Percentiles rank a stretch among this genome's conserved stretches.
phyloP scores from a whole-genome alignment of 176 grass and related monocot genomes.

The Oryza australiensis region DNA sequence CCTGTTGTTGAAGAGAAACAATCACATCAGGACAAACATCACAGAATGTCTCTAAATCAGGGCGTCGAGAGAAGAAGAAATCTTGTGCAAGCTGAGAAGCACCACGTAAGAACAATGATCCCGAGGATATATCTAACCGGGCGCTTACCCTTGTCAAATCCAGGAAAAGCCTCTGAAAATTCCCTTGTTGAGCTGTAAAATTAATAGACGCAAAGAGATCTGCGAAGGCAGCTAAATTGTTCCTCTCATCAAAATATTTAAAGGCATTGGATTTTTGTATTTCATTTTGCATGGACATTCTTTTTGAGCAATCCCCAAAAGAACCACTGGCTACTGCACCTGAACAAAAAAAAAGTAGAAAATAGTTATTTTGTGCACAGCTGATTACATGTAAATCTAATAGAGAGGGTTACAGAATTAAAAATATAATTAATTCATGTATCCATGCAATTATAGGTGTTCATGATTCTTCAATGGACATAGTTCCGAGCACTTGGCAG shows the following conservation, averaged over 20 bases:
- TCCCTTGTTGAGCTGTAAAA: conserved; percentile 80
- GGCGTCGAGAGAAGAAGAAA: conserved; percentile 65
- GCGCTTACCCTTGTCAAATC: conserved; percentile 74
- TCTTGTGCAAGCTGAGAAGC: conserved; percentile 63
- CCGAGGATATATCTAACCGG: conserved; percentile 70
- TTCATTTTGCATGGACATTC: conserved; percentile 32
- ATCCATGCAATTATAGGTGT: neutral
- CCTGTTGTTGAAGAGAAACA: conserved; percentile 91
- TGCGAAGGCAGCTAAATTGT: conserved; percentile 58
- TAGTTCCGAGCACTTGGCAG: neutral
- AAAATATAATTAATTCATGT: neutral
- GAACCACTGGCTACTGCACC: conserved; percentile 82
- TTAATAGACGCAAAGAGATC: conserved; percentile 86
- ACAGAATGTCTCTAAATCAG: conserved; percentile 56
- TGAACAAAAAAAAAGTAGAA: conserved; percentile 37
- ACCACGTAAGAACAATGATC: conserved; percentile 70
- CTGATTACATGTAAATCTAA: neutral
- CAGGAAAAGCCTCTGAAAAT: conserved; percentile 87
- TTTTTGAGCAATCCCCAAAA: conserved; percentile 62
- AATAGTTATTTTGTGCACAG: neutral
- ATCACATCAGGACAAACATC: conserved; percentile 77
- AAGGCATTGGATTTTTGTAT: conserved; percentile 43
- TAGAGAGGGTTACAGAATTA: neutral
- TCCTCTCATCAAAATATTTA: conserved; percentile 44
- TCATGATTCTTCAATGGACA: neutral